Percentiles rank a stretch among this genome's conserved stretches.
Evolutionary conservation across 768 basidiomycete species (phyloP).

Genomic region (Hericium coralloides): DNA sequence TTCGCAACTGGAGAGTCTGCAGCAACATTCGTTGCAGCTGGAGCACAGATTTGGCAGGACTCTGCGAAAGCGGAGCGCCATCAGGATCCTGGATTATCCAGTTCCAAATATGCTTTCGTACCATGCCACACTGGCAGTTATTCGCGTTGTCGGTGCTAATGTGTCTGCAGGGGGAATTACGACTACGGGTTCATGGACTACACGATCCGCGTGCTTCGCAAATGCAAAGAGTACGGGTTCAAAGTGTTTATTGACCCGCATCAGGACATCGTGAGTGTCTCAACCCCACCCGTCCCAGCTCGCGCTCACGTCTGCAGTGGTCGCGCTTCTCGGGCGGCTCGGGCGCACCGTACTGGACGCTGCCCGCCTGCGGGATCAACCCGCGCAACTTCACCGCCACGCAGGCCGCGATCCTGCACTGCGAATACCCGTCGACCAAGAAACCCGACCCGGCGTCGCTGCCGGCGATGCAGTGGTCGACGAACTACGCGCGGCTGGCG

Average conservation of each 20-base stretch:
- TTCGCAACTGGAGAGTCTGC: no score
- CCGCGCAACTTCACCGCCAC: constrained; percentile 81
- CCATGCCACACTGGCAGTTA: no score
- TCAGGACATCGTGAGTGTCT: constrained; percentile 75
- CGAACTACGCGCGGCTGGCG: constrained; percentile 86
- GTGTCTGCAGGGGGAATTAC: constrained; percentile 60
- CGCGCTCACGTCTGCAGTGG: constrained; percentile 49
- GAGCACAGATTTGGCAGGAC: no score
- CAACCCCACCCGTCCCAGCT: no score
- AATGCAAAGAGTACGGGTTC: constrained; percentile 90
- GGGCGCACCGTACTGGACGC: constrained; percentile 92
- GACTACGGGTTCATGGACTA: constrained; percentile 93
- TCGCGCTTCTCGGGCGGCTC: constrained; percentile 93
- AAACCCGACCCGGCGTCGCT: constrained; percentile 60
- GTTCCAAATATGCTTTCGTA: no score
- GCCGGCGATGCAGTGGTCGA: constrained; percentile 96
- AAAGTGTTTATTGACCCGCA: constrained; percentile 92
- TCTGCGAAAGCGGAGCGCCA: no score
- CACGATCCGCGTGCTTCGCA: constrained; percentile 73
- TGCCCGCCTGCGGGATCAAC: constrained; percentile 84
- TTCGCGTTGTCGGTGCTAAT: no score
- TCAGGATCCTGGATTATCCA: no score
- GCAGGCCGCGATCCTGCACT: constrained; percentile 78
- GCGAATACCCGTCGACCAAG: constrained; percentile 68
- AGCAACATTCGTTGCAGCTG: no score